Evolutionary conservation across 2,329 filamentous ascomycete species (phyloP), one percentile per base, ranked within the genome.

Genomic region (Cladosporium oxysporum): DNA sequence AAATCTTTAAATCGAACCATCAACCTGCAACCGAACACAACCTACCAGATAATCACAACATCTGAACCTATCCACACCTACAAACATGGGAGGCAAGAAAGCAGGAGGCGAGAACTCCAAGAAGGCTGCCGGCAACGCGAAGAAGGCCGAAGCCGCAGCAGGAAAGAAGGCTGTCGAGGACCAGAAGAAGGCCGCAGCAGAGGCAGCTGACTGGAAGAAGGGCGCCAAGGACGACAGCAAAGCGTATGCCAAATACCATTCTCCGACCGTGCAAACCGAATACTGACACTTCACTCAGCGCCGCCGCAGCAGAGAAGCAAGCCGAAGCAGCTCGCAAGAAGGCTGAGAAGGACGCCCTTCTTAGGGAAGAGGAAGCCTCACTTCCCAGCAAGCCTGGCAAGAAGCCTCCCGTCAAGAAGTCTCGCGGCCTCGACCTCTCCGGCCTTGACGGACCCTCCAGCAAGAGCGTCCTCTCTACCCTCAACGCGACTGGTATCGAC

Each of bases 401-500:
- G 79, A 91, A 90, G 77, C 85, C 85, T 58, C 79, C 78, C 23
- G 77, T 77, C 66, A 85, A 84, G 78, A 83, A 83, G 71, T 74
- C 74, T 58, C 85, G 87, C 68, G 91, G 91, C 41, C 85, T 94
- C 44, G 91, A 93, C 74, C 85, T 94, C 49, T 86, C 85, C 21
- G 89, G 91, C 76, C 88, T 97, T 70, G 91, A 95, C 73, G 76
- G 79, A 1, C 78, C 82, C 4, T 78, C 80, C 68, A 81, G 77
- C 10, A 75, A 73, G 67, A 83, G 83, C 69, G 80, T 82, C 16
- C 78, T 88, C 11, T 72, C 83, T 0, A 79, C 91, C 0, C 85
- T 97, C 73, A 93, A 90, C 77, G 93, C 93, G 3, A 85, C 90
- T 0, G 93, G 93, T 74, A 97, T 99, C 78, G 93, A 98, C 78